These are phyloP conservation scores for Botryobasidium botryosum DNA, from an alignment of 768 basidiomycete genomes.

Conservation along the genomic window DNA sequence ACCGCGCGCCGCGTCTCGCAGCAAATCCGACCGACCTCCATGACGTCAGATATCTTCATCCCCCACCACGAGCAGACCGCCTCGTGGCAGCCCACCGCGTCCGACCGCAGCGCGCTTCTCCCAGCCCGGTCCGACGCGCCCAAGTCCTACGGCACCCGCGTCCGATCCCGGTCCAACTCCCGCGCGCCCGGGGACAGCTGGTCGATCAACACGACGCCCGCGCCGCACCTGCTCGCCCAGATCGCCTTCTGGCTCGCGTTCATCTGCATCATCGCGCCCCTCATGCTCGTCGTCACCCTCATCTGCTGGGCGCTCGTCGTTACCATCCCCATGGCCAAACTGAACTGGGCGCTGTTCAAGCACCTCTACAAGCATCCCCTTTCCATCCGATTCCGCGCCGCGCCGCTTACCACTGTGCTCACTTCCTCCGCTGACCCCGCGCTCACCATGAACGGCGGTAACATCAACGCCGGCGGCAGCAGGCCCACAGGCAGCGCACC, in stretches of 20 bases:
- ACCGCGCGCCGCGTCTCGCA: constrained; percentile 2
- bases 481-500: constrained; percentile 81
- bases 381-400: constrained; percentile 80
- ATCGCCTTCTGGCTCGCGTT: constrained; percentile 71
- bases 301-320: constrained; percentile 92
- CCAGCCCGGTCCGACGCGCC: constrained; percentile 6
- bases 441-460: constrained; percentile 51
- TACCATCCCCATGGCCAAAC: constrained; percentile 94
- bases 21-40: constrained; percentile 23
- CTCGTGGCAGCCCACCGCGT: too few species aligned
- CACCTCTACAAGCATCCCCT: constrained; percentile 66
- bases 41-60: constrained; percentile 29
- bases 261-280: constrained; percentile 63
- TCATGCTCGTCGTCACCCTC: constrained; percentile 73
- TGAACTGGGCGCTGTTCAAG: constrained; percentile 87
- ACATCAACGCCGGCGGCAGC: constrained; percentile 70
- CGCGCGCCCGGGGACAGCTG: constrained; percentile 1
- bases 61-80: constrained; percentile 13
- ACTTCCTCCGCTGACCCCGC: constrained; percentile 23
- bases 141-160: constrained; percentile 14
- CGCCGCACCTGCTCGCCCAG: constrained; percentile 43
- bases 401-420: constrained; percentile 55
- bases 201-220: constrained; percentile 15
- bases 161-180: background rate
- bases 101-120: background rate